Percentiles rank a stretch among this genome's conserved stretches.
Evolutionary conservation across 306 rosid species (phyloP).

Genomic region (Adenanthera pavonina): DNA sequence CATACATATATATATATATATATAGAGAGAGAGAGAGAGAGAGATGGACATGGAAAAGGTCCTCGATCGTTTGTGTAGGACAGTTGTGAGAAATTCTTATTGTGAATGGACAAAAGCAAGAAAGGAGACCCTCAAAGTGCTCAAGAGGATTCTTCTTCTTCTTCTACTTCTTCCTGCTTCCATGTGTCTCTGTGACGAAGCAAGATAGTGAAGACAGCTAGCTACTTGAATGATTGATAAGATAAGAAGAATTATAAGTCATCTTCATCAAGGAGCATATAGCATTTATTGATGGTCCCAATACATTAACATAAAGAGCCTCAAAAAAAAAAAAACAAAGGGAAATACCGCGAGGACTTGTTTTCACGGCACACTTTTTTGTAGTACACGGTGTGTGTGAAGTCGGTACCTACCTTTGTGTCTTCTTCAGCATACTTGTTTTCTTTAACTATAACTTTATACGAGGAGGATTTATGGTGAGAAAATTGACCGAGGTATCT

Average conservation of each 20-base stretch:
- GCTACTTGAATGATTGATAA: slow-evolving; percentile 42
- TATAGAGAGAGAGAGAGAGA: not conserved
- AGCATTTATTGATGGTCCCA: slow-evolving; percentile 54
- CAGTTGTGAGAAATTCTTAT: slow-evolving; percentile 53
- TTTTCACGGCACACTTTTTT: slow-evolving; percentile 49
- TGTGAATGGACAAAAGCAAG: slow-evolving; percentile 48
- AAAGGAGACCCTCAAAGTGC: slow-evolving; percentile 18
- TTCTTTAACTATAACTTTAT: slow-evolving; percentile 32
- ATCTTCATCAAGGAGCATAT: slow-evolving; percentile 26
- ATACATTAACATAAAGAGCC: slow-evolving; percentile 27
- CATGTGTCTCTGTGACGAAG: slow-evolving; percentile 38
- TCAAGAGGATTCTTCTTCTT: slow-evolving; percentile 43
- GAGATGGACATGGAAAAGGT: slow-evolving; percentile 22
- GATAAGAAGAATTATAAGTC: slow-evolving; percentile 47
- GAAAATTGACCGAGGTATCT: slow-evolving; percentile 57
- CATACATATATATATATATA: too few species aligned
- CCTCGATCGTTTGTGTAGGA: slow-evolving; percentile 41
- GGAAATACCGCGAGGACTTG: slow-evolving; percentile 32
- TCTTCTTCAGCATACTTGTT: slow-evolving; percentile 14
- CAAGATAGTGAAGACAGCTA: slow-evolving; percentile 49
- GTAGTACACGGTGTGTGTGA: slow-evolving; percentile 18
- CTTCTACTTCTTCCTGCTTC: not conserved
- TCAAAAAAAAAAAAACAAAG: not conserved
- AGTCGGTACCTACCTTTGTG: slow-evolving; percentile 9
- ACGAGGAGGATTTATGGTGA: slow-evolving; percentile 41